Conservation (phyloP, 2,329 filamentous ascomycete genomes). For the Didymella glomerata region DNA sequence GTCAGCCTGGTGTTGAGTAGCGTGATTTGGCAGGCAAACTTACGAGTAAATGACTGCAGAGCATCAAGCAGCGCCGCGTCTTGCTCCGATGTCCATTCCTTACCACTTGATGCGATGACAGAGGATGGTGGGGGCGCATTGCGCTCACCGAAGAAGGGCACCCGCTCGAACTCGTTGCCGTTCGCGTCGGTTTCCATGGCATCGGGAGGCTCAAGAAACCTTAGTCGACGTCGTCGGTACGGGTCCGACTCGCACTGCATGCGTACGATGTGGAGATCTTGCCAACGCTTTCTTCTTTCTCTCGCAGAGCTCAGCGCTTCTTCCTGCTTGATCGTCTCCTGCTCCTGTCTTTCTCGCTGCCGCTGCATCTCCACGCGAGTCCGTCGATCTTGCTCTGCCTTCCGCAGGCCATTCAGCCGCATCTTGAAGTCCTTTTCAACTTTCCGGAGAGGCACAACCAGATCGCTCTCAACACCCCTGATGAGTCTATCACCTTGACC, state of each 20-base stretch:
- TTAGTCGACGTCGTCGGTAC: constrained; percentile 19
- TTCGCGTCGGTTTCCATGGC: constrained; percentile 49
- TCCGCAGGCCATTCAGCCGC: constrained; percentile 20
- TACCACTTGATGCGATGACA: constrained; percentile 21
- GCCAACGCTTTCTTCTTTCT: constrained; percentile 38
- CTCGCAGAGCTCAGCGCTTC: constrained; percentile 5
- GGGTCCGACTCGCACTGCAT: constrained; percentile 37
- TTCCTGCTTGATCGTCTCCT: constrained; percentile 9
- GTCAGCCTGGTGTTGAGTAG: neutral
- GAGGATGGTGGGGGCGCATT: constrained; percentile 30
- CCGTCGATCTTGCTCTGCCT: constrained; percentile 12
- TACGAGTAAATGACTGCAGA: constrained; percentile 38
- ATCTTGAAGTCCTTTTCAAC: constrained; percentile 17
- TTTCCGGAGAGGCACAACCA: constrained; percentile 41
- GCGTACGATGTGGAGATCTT: constrained; percentile 39
- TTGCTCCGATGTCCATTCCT: constrained; percentile 46
- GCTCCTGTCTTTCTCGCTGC: constrained; percentile 17
- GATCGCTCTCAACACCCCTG: constrained; percentile 29
- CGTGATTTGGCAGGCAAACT: constrained; percentile 8
- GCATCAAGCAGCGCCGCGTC: constrained; percentile 45
- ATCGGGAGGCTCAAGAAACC: constrained; percentile 26
- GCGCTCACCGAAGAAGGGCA: constrained; percentile 50
- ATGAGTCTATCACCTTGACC: constrained; percentile 34
- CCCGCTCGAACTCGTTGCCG: constrained; percentile 51
- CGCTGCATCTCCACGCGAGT: constrained; percentile 15